Evolutionary conservation across 2,329 filamentous ascomycete species (phyloP), one percentile per base, ranked within the genome.

Genomic region (Orbilia javanica): DNA sequence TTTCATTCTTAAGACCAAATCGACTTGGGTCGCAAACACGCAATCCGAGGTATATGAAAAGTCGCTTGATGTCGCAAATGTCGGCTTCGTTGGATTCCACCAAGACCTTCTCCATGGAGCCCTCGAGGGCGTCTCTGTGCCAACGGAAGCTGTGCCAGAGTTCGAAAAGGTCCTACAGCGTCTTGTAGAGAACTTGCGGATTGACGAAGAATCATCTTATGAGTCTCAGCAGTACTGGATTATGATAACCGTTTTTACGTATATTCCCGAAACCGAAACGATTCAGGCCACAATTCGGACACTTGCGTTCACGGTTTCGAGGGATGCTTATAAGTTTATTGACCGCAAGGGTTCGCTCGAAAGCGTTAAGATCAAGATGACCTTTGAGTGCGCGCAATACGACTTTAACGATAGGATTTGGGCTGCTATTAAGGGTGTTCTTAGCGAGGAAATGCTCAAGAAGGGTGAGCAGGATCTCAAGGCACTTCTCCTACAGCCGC

Each of bases 321-420:
- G 50, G 13, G 50, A 53, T 53, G 50, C 50, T 1, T 53, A 53
- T 31, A 53, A 31, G 18, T 53, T 53, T 13, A 53, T 53, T 31
- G 50, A 53, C n/a, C 50, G 50, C 25, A 53, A 53, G 50, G 18
- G 50, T 8, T 29, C 50, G 4, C 50, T 53, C 7, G 50, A 53
- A 15, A 53, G 50, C 22, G 50, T 53, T 29, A 53, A 53, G 50
- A 53, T 53, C 15, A 53, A 53, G 50, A 53, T 53, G 50, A 53
- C 50, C 2, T 53, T 34, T 27, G 50, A 53, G 2, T 31, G 25
- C 15, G 50, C 50, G 6, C 50, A 53, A 15, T 53, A 53, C 7
- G 50, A 53, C 4, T 53, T 53, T n/a, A 53, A 53, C 11, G 25
- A 53, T 22, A 18, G 5, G 27, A 53, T 53, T 18, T 53, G 50